phyloP scores from a whole-genome alignment of 2,329 filamentous ascomycete species.

The Cadophora sp. region DNA sequence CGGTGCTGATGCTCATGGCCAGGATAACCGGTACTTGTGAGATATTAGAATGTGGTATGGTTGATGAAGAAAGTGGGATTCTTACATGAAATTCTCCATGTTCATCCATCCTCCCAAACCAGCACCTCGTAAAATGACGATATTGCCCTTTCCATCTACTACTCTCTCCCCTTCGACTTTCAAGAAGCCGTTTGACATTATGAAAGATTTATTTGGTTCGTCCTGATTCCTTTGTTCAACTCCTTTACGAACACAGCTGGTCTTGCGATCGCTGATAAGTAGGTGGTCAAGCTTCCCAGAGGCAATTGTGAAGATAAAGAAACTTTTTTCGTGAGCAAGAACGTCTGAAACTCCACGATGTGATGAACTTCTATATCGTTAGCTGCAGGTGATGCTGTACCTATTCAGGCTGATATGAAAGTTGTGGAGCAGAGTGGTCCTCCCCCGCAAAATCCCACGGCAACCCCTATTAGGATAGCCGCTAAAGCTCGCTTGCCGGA shows the following conservation, averaged over 20 bases:
- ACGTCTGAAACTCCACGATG: background rate
- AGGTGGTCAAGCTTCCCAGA: background rate
- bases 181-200: constrained; percentile 42
- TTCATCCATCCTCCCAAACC: constrained; percentile 52
- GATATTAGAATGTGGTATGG: background rate
- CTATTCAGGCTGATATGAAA: constrained; percentile 13
- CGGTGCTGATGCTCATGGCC: constrained; percentile 64
- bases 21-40: constrained; percentile 58
- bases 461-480: background rate
- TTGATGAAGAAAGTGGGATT: background rate
- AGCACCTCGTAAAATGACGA: constrained; percentile 49
- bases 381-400: background rate
- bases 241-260: background rate
- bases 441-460: constrained; percentile 11
- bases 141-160: constrained; percentile 45
- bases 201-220: background rate
- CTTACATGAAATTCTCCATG: constrained; percentile 65
- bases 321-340: background rate
- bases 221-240: background rate
- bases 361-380: constrained; percentile 8
- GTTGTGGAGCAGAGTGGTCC: background rate
- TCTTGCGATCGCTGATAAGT: background rate
- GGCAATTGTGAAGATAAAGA: background rate
- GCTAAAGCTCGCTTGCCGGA: constrained; percentile 15
- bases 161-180: constrained; percentile 46